These are phyloP conservation scores for Penicillium freii DNA, from an alignment of 2,329 filamentous ascomycete genomes.

Conservation along the genomic window DNA sequence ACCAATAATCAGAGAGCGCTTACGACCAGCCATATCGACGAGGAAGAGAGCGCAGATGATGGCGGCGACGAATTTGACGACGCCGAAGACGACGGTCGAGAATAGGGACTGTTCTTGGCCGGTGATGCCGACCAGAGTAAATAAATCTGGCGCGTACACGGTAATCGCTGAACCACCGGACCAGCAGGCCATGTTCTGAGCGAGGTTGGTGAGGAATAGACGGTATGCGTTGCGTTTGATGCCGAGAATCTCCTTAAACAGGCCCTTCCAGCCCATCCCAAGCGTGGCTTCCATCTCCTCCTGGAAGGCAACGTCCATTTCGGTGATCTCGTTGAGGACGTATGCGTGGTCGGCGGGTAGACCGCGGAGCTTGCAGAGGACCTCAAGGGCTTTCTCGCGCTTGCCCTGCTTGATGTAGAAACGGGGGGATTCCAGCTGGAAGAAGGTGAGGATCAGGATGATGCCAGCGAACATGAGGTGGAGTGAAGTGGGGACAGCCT, in stretches of 20 bases:
- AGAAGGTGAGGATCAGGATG: constrained; percentile 64
- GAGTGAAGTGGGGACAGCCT: constrained; percentile 61
- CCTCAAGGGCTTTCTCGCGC: constrained; percentile 40
- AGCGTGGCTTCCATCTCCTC: constrained; percentile 67
- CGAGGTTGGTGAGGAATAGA: constrained; percentile 62
- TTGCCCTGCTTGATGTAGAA: constrained; percentile 64
- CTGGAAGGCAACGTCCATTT: constrained; percentile 63
- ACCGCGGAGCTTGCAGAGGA: constrained; percentile 7
- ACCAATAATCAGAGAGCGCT: constrained; percentile 58
- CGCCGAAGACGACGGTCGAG: constrained; percentile 68
- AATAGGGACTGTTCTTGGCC: constrained; percentile 66
- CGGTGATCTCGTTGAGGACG: constrained; percentile 57
- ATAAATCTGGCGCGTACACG: constrained; percentile 69
- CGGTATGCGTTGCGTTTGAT: constrained; percentile 66
- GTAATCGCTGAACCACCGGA: constrained; percentile 68
- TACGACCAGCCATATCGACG: constrained; percentile 71
- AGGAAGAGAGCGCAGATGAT: constrained; percentile 69
- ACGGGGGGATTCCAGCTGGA: constrained; percentile 65
- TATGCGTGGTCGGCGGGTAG: constrained; percentile 36
- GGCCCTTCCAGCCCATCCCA: constrained; percentile 60
- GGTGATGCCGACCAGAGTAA: constrained; percentile 65
- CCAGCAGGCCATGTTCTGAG: constrained; percentile 70
- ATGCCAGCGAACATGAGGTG: constrained; percentile 68
- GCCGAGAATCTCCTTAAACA: constrained; percentile 65
- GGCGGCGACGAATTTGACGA: constrained; percentile 66